A percentile compares a stretch with the other conserved stretches of the same genome.
Evolutionary conservation across 2,329 filamentous ascomycete species (phyloP).

Genomic region (Alternaria longipes): DNA sequence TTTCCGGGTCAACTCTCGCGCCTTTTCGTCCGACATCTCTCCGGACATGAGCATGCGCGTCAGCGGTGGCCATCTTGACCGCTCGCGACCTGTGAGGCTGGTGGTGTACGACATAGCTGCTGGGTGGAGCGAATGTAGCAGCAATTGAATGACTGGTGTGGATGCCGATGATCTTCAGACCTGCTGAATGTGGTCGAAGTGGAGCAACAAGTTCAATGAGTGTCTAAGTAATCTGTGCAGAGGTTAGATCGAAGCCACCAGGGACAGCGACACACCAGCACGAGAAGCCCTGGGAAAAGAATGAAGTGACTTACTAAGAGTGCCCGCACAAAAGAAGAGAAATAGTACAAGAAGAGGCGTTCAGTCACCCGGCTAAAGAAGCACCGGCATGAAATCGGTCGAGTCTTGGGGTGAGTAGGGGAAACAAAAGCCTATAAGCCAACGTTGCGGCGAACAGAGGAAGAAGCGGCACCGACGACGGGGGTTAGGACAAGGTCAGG

Average conservation of each 20-base stretch:
- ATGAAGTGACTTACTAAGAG: conserved; percentile 44
- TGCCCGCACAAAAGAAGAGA: conserved; percentile 53
- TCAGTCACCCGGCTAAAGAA: conserved; percentile 50
- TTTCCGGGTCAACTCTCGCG: conserved; percentile 71
- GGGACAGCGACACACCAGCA: conserved; percentile 17
- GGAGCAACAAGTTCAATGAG: conserved; percentile 37
- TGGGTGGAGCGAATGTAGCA: conserved; percentile 18
- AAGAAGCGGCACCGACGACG: conserved; percentile 12
- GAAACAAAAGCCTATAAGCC: conserved; percentile 53
- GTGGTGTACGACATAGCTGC: conserved; percentile 44
- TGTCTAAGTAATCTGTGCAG: conserved; percentile 42
- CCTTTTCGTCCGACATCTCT: conserved; percentile 78
- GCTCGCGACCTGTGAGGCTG: conserved; percentile 62
- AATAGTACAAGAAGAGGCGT: conserved; percentile 34
- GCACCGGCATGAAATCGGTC: conserved; percentile 51
- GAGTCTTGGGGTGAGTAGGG: conserved; percentile 38
- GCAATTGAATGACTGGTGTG: conserved; percentile 31
- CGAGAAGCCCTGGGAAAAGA: conserved; percentile 9
- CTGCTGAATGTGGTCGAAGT: conserved; percentile 50
- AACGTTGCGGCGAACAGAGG: conserved; percentile 26
- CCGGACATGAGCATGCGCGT: conserved; percentile 84
- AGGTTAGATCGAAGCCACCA: conserved; percentile 28
- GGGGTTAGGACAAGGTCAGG: conserved; percentile 31
- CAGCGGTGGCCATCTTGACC: conserved; percentile 82
- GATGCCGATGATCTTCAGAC: conserved; percentile 49